Conservation (phyloP, 2,329 filamentous ascomycete genomes). For the Penicillium brevicompactum region DNA sequence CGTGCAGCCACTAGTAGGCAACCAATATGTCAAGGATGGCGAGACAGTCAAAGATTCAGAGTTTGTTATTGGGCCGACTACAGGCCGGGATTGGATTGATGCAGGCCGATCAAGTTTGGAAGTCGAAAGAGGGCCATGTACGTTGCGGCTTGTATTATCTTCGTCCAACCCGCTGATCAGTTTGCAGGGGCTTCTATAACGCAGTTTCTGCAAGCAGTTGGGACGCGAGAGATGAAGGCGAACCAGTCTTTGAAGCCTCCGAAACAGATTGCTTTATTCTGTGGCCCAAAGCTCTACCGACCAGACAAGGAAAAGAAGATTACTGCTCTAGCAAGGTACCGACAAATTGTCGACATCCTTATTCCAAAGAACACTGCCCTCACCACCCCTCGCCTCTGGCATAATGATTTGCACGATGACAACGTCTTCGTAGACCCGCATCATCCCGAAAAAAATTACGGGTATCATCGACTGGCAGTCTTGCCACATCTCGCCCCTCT, state of each 20-base stretch:
- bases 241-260: constrained; percentile 23
- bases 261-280: constrained; percentile 31
- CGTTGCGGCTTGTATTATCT: constrained; percentile 10
- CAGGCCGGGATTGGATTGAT: constrained; percentile 31
- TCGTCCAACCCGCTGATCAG: constrained; percentile 16
- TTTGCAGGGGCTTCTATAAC: constrained; percentile 27
- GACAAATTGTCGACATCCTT: constrained; percentile 24
- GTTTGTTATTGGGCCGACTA: constrained; percentile 31
- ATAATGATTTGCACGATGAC: constrained; percentile 32
- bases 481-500: constrained; percentile 31
- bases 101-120: constrained; percentile 26
- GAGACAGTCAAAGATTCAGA: constrained; percentile 17
- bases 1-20: constrained; percentile 19
- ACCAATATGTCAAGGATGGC: constrained; percentile 26
- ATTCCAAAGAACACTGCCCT: constrained; percentile 26
- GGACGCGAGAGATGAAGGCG: constrained; percentile 26
- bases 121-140: constrained; percentile 31
- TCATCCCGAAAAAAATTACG: constrained; percentile 27
- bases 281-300: constrained; percentile 32
- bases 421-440: constrained; percentile 37
- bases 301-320: constrained; percentile 27
- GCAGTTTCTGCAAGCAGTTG: constrained; percentile 29
- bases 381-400: constrained; percentile 29
- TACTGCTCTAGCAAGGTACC: constrained; percentile 26
- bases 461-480: constrained; percentile 38